These are phyloP conservation scores for Trypanosoma congolense DNA, from an alignment of 208 protist genomes.

Conservation along the genomic window DNA sequence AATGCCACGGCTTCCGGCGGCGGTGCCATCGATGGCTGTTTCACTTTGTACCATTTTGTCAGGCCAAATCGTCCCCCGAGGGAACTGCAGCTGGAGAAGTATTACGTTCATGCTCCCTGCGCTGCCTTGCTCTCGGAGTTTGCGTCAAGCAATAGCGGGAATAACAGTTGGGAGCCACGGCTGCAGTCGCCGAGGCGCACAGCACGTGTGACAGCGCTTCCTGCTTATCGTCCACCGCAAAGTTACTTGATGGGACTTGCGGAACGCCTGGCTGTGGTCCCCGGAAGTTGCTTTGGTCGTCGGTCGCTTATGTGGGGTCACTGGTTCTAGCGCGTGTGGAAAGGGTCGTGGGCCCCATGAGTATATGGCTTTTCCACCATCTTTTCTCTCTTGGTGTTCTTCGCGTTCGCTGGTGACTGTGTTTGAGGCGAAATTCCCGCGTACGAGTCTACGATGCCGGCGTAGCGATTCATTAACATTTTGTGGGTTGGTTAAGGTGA, in stretches of 20 bases:
- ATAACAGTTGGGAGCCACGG: constrained; percentile 23
- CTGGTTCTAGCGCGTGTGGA: constrained; percentile 75
- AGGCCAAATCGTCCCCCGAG: constrained; percentile 71
- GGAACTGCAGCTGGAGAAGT: constrained; percentile 78
- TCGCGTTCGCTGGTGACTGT: too few relatives aligned
- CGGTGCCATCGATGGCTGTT: constrained; percentile 6
- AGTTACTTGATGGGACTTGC: constrained; percentile 86
- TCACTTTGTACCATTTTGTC: constrained; percentile 79
- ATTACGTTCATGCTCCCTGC: constrained; percentile 57
- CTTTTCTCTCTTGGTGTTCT: too few relatives aligned
- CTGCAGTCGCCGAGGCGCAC: constrained; percentile 51
- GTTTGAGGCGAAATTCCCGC: too few relatives aligned
- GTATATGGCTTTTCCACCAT: too few relatives aligned
- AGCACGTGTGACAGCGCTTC: constrained; percentile 40
- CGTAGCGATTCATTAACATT: too few relatives aligned
- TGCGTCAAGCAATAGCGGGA: constrained; percentile 17
- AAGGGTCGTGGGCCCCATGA: too few relatives aligned
- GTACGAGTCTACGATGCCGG: too few relatives aligned
- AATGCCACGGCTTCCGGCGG: neutral
- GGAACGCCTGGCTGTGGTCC: constrained; percentile 73
- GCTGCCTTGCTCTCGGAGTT: constrained; percentile 19
- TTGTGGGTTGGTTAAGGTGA: too few relatives aligned
- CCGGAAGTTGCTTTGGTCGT: constrained; percentile 73
- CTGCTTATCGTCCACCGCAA: constrained; percentile 61
- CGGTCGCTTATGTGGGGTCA: constrained; percentile 86